Conservation (phyloP, 768 basidiomycete genomes). For the Psilocybe cubensis region DNA sequence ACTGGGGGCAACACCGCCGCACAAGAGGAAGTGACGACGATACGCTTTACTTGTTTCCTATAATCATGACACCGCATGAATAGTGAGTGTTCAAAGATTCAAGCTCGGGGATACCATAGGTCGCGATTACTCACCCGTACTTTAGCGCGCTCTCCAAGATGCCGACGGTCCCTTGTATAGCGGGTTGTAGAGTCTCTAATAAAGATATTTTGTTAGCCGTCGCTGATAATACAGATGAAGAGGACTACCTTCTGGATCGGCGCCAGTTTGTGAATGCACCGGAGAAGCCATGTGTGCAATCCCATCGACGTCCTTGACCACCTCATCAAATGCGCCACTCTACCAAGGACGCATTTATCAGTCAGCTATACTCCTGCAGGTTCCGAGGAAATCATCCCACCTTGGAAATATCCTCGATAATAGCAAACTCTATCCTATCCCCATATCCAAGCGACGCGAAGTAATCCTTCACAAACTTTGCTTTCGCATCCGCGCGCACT, state of each 20-base stretch:
- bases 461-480: slow-evolving; percentile 51
- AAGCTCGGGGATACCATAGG: background rate
- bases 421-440: slow-evolving; percentile 58
- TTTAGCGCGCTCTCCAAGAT: slow-evolving; percentile 57
- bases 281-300: slow-evolving; percentile 75
- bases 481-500: slow-evolving; percentile 65
- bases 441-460: slow-evolving; percentile 63
- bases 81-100: too few relatives aligned
- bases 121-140: background rate
- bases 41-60: slow-evolving; percentile 51
- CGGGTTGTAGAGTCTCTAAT: too few relatives aligned
- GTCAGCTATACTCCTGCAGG: too few relatives aligned
- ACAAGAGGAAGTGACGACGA: slow-evolving; percentile 67
- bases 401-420: slow-evolving; percentile 69
- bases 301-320: slow-evolving; percentile 73
- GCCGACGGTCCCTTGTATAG: slow-evolving; percentile 68
- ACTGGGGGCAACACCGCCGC: background rate
- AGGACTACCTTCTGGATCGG: too few relatives aligned
- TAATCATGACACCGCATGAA: too few relatives aligned
- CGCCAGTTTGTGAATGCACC: too few relatives aligned
- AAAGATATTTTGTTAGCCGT: too few relatives aligned
- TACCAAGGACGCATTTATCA: slow-evolving; percentile 32
- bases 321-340: slow-evolving; percentile 77
- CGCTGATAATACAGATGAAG: too few relatives aligned
- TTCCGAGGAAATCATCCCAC: slow-evolving; percentile 34